Evolutionary conservation across 805 yeast genomes (phyloP), one percentile per base, ranked within the genome.

Genomic region (Myxozyma udenii): DNA sequence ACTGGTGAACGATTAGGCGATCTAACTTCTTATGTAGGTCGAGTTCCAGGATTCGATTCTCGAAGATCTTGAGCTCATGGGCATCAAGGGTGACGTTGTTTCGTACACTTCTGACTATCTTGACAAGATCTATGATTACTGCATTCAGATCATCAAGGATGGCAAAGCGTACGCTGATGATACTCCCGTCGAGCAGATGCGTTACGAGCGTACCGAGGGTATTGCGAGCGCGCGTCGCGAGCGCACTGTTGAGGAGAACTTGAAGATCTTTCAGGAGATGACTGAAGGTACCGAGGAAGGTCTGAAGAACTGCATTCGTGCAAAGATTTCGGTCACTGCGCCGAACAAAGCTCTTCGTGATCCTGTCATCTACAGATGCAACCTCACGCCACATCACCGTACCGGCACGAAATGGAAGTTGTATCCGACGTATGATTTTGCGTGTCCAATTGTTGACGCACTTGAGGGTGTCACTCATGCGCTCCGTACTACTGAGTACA

Each of bases 121-220:
- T 71, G 83, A 87, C 60, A 69, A 81, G 63, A 90, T 93, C 96
- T 90, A 87, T 71, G 91, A 88, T 26, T 76, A 80, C 57, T 93
- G 95, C 55, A 68, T 91, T 55, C 73, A 86, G 68, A 71, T 91
- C 82, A 93, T 93, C 77, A 87, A 87, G 72, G 95, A 86, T 52
- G 98, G 97, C 58, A 84, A 87, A 62, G 98, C 98, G 40, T 93
- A 93, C 75, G 87, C 95, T 76, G 99, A 93, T 68, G 98, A 93
- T 67, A 93, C 99, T 41, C 87, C 90, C 47, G 80, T 81, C 64
- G 98, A 91, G 66, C 78, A 80, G 70, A 93, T 93, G 99, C 86
- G 99, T 75, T 95, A 90, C 67, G 95, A 93, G 78, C 87, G 99
- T 79, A 88, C 87, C 87, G 96, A 88, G 60, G 99, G 99, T 71